Conservation (phyloP, 2,329 filamentous ascomycete species). For the Colletotrichum filicis region DNA sequence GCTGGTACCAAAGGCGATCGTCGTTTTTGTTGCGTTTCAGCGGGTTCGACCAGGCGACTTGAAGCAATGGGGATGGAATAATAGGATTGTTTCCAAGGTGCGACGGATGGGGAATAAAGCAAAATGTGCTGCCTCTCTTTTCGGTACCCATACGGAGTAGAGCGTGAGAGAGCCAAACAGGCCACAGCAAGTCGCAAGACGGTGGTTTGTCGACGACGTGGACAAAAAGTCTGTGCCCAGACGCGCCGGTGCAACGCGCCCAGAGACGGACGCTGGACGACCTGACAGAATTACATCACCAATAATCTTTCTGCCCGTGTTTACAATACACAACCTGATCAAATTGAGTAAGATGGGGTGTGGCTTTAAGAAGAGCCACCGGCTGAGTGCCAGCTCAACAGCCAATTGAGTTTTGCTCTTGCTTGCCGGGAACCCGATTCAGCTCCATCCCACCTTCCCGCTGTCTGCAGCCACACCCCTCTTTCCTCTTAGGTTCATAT, state of each 20-base stretch:
- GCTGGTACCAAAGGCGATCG: not conserved
- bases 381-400: too few species aligned
- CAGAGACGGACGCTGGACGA: conserved; percentile 6
- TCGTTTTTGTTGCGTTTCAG: conserved; percentile 12
- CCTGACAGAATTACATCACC: conserved; percentile 28
- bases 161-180: not conserved
- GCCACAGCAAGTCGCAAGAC: not conserved
- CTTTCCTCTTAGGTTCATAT: too few species aligned
- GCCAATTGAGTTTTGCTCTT: conserved; percentile 5
- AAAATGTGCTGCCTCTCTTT: too few species aligned
- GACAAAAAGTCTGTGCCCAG: conserved; percentile 16
- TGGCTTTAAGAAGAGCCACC: not conserved
- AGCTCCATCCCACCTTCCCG: conserved; percentile 20
- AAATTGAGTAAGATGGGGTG: not conserved
- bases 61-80: not conserved
- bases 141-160: too few species aligned
- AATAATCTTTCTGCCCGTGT: conserved; percentile 1
- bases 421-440: conserved; percentile 9
- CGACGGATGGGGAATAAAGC: not conserved
- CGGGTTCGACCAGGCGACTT: not conserved
- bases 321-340: not conserved
- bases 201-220: not conserved
- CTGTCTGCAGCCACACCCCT: conserved; percentile 15
- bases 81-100: conserved; percentile 4
- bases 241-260: conserved; percentile 27